Evolutionary conservation across 148 eudicot genomes (phyloP), one percentile per base, ranked within the genome.

Genomic region (Dysphania ambrosioides): DNA sequence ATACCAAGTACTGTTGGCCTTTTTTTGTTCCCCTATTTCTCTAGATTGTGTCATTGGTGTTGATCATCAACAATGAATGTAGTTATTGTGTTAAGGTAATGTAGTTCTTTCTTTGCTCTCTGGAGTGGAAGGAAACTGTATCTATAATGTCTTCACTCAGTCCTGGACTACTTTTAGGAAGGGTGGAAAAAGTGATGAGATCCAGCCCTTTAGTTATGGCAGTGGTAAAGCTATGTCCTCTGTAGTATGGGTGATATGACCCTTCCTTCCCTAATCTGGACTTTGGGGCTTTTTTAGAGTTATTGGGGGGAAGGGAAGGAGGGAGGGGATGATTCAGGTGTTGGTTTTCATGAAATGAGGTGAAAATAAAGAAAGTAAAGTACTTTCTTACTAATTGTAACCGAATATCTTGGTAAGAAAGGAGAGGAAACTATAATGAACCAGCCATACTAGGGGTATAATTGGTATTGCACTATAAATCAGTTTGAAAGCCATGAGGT

Each of bases 11-110:
- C 41, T 18, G 58, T 21, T 21, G 12, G 29, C 69, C 11, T 16
- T 70, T 47, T 11, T 71, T 30, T 47, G 38, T 69, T 30, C 12
- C 70, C 44, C 55, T 55, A 60, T 26, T 59, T 49, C 27, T 72
- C n/a, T 65, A 41, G 60, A 19, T 18, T 57, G 12, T 55, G 19
- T 24, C 29, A n/a, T 13, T 61, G 66, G 74, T 56, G 55, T 49
- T 7, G 8, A 60, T 36, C 41, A 35, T 32, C 12, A 21, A 19
- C 35, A 9, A 16, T 59, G 11, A 72, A n/a, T 58, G 53, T 15
- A 3, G 6, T 27, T 9, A 12, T 2, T 30, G 41, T 3, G 10
- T 40, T 70, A 31, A 36, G 29, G 47, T 36, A 19, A n/a, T 55
- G 21, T 42, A 59, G 34, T 67, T 41, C 68, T 40, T 38, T 19